Conservation (phyloP, 2,329 filamentous ascomycete species). For the Chaetomiaceae sp. region DNA sequence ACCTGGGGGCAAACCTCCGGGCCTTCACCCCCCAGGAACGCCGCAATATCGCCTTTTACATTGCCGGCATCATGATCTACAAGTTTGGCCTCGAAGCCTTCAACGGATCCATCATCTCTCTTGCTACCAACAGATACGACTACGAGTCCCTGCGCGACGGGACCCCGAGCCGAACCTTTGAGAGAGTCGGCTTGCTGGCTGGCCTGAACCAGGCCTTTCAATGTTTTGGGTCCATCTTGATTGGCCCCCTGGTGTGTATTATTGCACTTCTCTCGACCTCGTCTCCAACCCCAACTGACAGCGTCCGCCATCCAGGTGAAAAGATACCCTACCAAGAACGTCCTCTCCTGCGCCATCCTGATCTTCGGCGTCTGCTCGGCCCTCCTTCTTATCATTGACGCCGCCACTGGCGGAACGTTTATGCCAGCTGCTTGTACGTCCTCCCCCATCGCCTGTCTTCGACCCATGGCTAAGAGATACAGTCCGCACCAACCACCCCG, state of each 20-base stretch:
- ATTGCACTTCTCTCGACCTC: too few species aligned
- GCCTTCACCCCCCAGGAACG: conserved; percentile 34
- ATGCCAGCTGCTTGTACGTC: conserved; percentile 27
- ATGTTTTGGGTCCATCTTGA: conserved; percentile 46
- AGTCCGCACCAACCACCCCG: conserved; percentile 28
- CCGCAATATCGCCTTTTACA: conserved; percentile 43
- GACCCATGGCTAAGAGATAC: neutral
- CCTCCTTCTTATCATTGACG: conserved; percentile 44
- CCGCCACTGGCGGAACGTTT: conserved; percentile 43
- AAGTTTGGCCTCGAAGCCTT: conserved; percentile 49
- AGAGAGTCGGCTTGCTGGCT: conserved; percentile 42
- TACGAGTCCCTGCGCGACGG: conserved; percentile 35
- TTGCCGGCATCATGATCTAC: conserved; percentile 47
- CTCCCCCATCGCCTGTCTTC: too few species aligned
- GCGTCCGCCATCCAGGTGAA: conserved; percentile 16
- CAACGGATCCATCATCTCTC: conserved; percentile 45
- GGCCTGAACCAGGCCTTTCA: conserved; percentile 48
- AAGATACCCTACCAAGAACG: conserved; percentile 42
- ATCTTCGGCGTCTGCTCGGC: conserved; percentile 44
- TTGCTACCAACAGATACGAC: conserved; percentile 47
- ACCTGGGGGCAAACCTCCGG: conserved; percentile 14
- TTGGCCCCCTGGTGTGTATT: conserved; percentile 44
- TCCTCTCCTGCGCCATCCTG: conserved; percentile 40
- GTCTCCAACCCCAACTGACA: neutral
- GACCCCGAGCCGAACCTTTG: conserved; percentile 36